Conservation (phyloP, 2,329 filamentous ascomycete species). For the Trichoderma sp. region DNA sequence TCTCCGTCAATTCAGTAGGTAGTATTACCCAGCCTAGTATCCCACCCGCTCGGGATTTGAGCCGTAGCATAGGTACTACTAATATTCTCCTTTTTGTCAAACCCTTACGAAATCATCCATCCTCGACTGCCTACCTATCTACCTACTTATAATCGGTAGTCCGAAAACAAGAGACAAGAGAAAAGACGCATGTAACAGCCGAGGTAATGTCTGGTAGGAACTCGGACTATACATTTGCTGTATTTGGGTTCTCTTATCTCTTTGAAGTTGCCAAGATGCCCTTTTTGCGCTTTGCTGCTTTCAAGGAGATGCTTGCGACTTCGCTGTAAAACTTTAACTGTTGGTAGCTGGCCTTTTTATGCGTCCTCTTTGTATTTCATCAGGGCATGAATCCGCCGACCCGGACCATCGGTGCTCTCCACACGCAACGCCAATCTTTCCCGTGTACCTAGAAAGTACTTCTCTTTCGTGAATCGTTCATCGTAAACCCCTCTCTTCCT, state of each 20-base stretch:
- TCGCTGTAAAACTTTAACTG: too few relatives aligned
- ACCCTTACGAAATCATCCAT: not conserved
- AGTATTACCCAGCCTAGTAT: not conserved
- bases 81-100: not conserved
- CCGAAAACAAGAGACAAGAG: not conserved
- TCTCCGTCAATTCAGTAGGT: not conserved
- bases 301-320: not conserved
- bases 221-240: not conserved
- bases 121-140: not conserved
- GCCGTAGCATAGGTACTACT: not conserved
- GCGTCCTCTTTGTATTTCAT: conserved; percentile 2
- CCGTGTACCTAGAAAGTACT: not conserved
- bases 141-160: not conserved
- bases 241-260: not conserved
- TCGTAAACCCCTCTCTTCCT: conserved; percentile 5
- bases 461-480: conserved; percentile 24
- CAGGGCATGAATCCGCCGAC: conserved; percentile 1
- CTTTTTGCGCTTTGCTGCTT: not conserved
- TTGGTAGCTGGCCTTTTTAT: not conserved
- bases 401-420: not conserved
- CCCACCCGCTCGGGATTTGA: not conserved
- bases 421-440: not conserved
- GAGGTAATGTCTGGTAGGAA: not conserved
- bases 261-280: not conserved
- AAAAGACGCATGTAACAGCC: not conserved